phyloP scores from a whole-genome alignment of 352 stramenopile genomes.

The Pythium aristosporum region DNA sequence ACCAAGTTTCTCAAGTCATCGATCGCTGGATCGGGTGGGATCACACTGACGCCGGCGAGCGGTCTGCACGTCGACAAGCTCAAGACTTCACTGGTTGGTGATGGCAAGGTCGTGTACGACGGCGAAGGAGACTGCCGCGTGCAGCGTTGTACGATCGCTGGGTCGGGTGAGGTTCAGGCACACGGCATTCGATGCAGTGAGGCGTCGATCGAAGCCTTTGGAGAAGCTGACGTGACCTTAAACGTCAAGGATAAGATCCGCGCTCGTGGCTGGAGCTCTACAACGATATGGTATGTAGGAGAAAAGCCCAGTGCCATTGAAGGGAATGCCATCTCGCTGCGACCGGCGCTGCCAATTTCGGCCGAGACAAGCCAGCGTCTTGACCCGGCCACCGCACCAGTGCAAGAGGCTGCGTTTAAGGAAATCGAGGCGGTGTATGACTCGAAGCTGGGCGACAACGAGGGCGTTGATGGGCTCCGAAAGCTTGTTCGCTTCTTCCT shows the following conservation, averaged over 20 bases:
- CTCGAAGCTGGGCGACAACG: not conserved
- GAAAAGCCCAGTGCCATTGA: not conserved
- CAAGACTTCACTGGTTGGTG: constrained; percentile 9
- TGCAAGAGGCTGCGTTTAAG: not conserved
- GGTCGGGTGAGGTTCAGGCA: constrained; percentile 1
- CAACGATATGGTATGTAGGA: constrained; percentile 2
- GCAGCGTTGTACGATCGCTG: constrained; percentile 7
- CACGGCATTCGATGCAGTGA: constrained; percentile 3
- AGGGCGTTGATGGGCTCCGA: not conserved
- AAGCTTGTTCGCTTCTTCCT: not conserved
- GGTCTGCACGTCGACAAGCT: constrained; percentile 6
- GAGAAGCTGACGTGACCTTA: constrained; percentile 3
- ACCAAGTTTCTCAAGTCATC: constrained; percentile 11
- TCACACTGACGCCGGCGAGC: not conserved
- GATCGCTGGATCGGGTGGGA: constrained; percentile 7
- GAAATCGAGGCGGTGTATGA: not conserved
- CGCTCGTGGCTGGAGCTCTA: constrained; percentile 6
- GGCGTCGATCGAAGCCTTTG: not conserved
- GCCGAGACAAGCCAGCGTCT: not conserved
- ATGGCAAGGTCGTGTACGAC: not conserved
- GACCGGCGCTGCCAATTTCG: not conserved
- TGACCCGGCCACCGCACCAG: not conserved
- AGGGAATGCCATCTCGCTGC: constrained; percentile 8
- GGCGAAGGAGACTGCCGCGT: constrained; percentile 12
- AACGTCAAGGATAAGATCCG: not conserved